Conservation (phyloP, 1,284 basidiomycete species). For the Exsudoporus floridanus region DNA sequence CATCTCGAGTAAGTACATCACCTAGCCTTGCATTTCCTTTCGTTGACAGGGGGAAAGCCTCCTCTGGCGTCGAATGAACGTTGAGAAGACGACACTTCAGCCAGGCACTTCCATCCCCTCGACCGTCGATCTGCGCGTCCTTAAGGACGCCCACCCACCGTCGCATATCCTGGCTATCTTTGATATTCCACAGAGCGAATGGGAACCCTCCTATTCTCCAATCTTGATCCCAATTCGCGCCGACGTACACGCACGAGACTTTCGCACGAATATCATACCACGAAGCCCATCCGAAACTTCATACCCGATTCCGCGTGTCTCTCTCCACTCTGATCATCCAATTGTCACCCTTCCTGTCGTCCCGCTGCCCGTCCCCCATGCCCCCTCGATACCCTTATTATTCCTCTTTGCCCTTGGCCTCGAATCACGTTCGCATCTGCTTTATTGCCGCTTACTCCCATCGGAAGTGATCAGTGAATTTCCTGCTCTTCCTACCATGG, state of each 20-base stretch:
- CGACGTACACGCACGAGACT: constrained; percentile 41
- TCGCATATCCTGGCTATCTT: constrained; percentile 52
- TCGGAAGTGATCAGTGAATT: constrained; percentile 43
- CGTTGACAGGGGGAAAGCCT: constrained; percentile 36
- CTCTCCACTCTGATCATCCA: constrained; percentile 12
- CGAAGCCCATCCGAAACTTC: constrained; percentile 34
- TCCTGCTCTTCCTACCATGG: constrained; percentile 57
- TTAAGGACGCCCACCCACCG: constrained; percentile 43
- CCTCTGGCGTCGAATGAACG: constrained; percentile 49
- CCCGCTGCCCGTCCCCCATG: constrained; percentile 35
- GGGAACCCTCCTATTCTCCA: constrained; percentile 37
- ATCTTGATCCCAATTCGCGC: constrained; percentile 49
- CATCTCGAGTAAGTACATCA: constrained; percentile 42
- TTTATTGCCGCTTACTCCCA: constrained; percentile 42
- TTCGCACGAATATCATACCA: constrained; percentile 41
- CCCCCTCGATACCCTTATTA: constrained; percentile 34
- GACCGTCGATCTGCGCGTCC: constrained; percentile 43
- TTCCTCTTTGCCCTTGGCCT: constrained; percentile 35
- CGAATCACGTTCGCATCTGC: constrained; percentile 33
- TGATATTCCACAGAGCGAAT: constrained; percentile 32
- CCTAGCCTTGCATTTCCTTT: not conserved
- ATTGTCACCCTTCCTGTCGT: constrained; percentile 34
- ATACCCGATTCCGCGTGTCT: constrained; percentile 34
- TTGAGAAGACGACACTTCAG: constrained; percentile 33
- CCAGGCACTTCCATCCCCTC: constrained; percentile 36